These are phyloP conservation scores for Fusarium euwallaceae DNA, from an alignment of 2,329 filamentous ascomycete species.

Conservation along the genomic window DNA sequence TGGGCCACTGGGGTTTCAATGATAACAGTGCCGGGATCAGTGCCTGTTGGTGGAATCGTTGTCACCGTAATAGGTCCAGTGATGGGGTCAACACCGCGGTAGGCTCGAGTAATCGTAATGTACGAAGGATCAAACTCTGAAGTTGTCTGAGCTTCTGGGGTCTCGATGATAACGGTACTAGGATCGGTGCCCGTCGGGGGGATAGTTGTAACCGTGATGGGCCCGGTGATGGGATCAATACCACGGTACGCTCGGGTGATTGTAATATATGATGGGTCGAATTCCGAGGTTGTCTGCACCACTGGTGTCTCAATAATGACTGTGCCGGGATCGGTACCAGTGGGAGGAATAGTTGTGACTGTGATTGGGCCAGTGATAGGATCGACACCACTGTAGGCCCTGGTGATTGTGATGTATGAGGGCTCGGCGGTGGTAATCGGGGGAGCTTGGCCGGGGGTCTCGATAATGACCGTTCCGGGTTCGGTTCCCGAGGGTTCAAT, in stretches of 20 bases:
- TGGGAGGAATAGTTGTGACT: not conserved
- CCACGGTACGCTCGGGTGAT: not conserved
- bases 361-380: slow-evolving; percentile 3
- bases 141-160: not conserved
- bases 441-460: slow-evolving; percentile 17
- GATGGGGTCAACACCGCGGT: not conserved
- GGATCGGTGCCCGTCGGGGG: not conserved
- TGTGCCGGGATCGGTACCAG: slow-evolving; percentile 1
- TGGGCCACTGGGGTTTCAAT: not conserved
- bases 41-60: not conserved
- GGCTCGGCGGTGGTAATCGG: not conserved
- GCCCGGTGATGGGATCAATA: not conserved
- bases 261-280: not conserved
- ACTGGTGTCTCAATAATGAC: slow-evolving; percentile 13
- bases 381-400: not conserved
- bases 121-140: not conserved
- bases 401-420: not conserved
- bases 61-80: not conserved
- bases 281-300: not conserved
- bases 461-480: not conserved
- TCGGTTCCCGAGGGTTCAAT: not conserved
- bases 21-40: not conserved
- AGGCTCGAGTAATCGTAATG: not conserved
- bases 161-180: slow-evolving; percentile 14
- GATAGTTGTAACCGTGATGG: slow-evolving; percentile 7